Evolutionary conservation across 2,329 filamentous ascomycete genomes (phyloP).

Genomic region (Dactylellina parvicollis): DNA sequence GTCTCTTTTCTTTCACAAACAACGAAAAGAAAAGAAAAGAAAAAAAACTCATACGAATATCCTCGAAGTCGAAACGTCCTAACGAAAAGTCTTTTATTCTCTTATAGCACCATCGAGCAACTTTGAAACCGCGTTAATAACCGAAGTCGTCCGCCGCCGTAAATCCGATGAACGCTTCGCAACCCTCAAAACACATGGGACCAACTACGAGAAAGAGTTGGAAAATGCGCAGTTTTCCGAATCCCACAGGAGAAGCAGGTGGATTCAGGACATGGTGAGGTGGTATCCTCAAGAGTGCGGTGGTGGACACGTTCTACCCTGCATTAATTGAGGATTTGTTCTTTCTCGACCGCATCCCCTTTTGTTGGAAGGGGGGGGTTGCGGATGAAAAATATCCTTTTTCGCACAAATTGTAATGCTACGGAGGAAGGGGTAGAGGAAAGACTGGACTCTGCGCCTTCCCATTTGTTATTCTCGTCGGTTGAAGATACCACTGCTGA

Average conservation of each 20-base stretch:
- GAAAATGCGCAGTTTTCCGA: slow-evolving; percentile 51
- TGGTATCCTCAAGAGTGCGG: slow-evolving; percentile 51
- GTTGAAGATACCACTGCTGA: slow-evolving; percentile 5
- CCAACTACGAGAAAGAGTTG: slow-evolving; percentile 36
- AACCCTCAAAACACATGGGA: slow-evolving; percentile 26
- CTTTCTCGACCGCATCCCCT: background rate
- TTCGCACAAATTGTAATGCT: background rate
- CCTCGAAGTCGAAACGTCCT: background rate
- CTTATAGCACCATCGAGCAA: slow-evolving; percentile 34
- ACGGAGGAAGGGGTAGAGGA: slow-evolving; percentile 27
- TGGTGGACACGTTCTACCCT: slow-evolving; percentile 49
- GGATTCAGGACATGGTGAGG: slow-evolving; percentile 49
- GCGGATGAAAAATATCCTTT: too few relatives aligned
- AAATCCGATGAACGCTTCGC: slow-evolving; percentile 51
- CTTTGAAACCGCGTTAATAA: slow-evolving; percentile 51
- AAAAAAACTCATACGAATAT: too few relatives aligned
- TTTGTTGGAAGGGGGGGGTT: slow-evolving; percentile 6
- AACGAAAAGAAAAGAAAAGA: too few relatives aligned
- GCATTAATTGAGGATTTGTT: slow-evolving; percentile 24
- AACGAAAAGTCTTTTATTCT: background rate
- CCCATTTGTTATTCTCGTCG: slow-evolving; percentile 20
- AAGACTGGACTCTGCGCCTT: slow-evolving; percentile 28
- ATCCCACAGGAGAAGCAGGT: slow-evolving; percentile 37
- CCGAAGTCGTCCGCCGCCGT: slow-evolving; percentile 50
- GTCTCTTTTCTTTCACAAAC: background rate